phyloP scores from a whole-genome alignment of 2,329 filamentous ascomycete species.

The Colletotrichum liriopes region DNA sequence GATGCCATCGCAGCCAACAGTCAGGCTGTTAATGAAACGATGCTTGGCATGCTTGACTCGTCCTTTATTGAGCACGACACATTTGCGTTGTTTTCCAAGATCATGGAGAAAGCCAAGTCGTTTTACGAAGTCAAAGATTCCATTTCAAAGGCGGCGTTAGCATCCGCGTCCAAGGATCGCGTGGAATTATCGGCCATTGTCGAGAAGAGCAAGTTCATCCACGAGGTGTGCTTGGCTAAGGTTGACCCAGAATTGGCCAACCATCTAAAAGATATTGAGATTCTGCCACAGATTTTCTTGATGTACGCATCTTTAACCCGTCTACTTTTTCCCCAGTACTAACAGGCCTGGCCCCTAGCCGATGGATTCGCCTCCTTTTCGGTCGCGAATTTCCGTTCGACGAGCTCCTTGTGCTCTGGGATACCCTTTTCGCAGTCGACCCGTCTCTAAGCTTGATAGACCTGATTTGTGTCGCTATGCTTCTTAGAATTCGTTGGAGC shows the following conservation, averaged over 20 bases:
- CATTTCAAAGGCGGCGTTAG: slow-evolving; percentile 41
- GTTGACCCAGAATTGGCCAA: slow-evolving; percentile 87
- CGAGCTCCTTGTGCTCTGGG: slow-evolving; percentile 89
- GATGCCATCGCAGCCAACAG: slow-evolving; percentile 51
- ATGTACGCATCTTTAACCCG: slow-evolving; percentile 71
- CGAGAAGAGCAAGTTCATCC: slow-evolving; percentile 87
- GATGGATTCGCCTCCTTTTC: slow-evolving; percentile 95
- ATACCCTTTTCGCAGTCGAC: slow-evolving; percentile 90
- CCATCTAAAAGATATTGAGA: slow-evolving; percentile 86
- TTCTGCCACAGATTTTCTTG: slow-evolving; percentile 96
- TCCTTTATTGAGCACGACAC: slow-evolving; percentile 90
- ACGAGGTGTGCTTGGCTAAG: slow-evolving; percentile 83
- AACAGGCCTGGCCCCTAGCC: slow-evolving; percentile 62
- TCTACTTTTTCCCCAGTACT: slow-evolving; percentile 16
- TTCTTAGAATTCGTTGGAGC: slow-evolving; percentile 92
- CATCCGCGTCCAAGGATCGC: slow-evolving; percentile 45
- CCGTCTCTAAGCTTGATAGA: slow-evolving; percentile 86
- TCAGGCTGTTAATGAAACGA: slow-evolving; percentile 62
- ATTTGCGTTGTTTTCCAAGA: slow-evolving; percentile 85
- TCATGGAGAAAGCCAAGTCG: slow-evolving; percentile 89
- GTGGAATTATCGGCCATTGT: slow-evolving; percentile 79
- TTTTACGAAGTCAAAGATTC: slow-evolving; percentile 84
- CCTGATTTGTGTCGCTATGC: slow-evolving; percentile 93
- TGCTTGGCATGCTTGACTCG: slow-evolving; percentile 79
- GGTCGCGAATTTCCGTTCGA: slow-evolving; percentile 94